A percentile compares a stretch with the other conserved stretches of the same genome.
Conservation (phyloP, 495 filamentous ascomycete species). For the Aspergillus heteromorphus region DNA sequence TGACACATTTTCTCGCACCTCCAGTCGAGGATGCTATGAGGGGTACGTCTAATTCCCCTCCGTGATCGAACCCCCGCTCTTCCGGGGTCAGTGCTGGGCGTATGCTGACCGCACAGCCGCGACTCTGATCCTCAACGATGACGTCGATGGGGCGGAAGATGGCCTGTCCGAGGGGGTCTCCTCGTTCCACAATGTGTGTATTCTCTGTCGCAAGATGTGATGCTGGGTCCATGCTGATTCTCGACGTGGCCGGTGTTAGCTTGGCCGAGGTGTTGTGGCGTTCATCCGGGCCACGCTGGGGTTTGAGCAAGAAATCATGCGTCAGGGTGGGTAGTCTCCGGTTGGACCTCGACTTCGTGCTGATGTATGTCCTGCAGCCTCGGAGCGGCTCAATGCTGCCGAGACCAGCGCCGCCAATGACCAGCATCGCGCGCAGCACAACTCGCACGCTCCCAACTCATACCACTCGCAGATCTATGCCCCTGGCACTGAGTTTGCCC, state of each 20-base stretch:
- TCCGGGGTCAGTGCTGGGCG: not conserved
- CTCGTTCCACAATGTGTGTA: slow-evolving; percentile 76
- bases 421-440: slow-evolving; percentile 62
- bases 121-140: slow-evolving; percentile 83
- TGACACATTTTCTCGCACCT: slow-evolving; percentile 12
- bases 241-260: slow-evolving; percentile 30
- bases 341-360: not conserved
- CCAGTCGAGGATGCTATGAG: slow-evolving; percentile 61
- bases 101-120: slow-evolving; percentile 31
- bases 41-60: slow-evolving; percentile 33
- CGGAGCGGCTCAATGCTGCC: slow-evolving; percentile 66
- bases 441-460: slow-evolving; percentile 39
- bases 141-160: slow-evolving; percentile 79
- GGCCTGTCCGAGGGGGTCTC: slow-evolving; percentile 67
- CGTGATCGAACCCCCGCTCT: slow-evolving; percentile 1
- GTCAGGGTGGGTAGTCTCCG: slow-evolving; percentile 50
- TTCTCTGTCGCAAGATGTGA: slow-evolving; percentile 4
- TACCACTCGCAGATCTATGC: slow-evolving; percentile 65
- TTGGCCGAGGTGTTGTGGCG: slow-evolving; percentile 73
- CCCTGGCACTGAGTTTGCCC: slow-evolving; percentile 76
- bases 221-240: slow-evolving; percentile 13
- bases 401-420: slow-evolving; percentile 74
- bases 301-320: slow-evolving; percentile 93
- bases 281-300: slow-evolving; percentile 86
- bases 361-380: slow-evolving; percentile 44